Evolutionary conservation across 2,329 filamentous ascomycete species (phyloP).

Genomic region (Metarhizium brunneum): DNA sequence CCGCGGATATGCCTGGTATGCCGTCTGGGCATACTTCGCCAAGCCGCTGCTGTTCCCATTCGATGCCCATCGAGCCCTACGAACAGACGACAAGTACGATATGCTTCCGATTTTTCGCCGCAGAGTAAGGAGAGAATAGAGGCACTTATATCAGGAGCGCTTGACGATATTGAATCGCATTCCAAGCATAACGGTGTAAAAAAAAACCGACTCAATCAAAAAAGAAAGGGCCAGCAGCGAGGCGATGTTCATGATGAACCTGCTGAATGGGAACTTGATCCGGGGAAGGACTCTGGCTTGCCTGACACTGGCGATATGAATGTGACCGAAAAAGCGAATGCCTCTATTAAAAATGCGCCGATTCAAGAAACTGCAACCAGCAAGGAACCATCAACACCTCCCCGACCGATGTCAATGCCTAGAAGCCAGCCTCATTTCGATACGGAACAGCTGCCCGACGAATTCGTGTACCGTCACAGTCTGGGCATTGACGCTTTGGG

Average conservation of each 20-base stretch:
- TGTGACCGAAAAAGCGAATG: not conserved
- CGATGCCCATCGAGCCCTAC: slow-evolving; percentile 5
- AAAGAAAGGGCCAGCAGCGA: slow-evolving; percentile 2
- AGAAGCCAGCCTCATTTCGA: not conserved
- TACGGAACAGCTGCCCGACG: slow-evolving; percentile 12
- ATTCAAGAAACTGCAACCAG: not conserved
- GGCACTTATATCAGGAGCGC: slow-evolving; percentile 13
- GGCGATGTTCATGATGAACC: slow-evolving; percentile 2
- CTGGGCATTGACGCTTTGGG: slow-evolving; percentile 26
- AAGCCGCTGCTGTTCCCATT: slow-evolving; percentile 7
- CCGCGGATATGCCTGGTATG: slow-evolving; percentile 26
- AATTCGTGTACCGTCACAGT: slow-evolving; percentile 18
- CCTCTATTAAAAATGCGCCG: not conserved
- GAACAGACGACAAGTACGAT: slow-evolving; percentile 10
- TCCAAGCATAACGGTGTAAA: not conserved
- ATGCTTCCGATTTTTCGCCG: slow-evolving; percentile 15
- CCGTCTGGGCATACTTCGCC: slow-evolving; percentile 18
- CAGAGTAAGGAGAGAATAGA: slow-evolving; percentile 16
- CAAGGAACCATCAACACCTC: not conserved
- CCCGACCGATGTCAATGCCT: not conserved
- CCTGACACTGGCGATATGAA: not conserved
- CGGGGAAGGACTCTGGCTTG: not conserved
- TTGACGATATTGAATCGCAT: not conserved
- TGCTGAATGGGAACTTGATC: slow-evolving; percentile 7
- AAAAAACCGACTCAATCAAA: not conserved